Base-by-base conservation (phyloP, 257 asterid species). In the Solanum gracilifrons region DNA sequence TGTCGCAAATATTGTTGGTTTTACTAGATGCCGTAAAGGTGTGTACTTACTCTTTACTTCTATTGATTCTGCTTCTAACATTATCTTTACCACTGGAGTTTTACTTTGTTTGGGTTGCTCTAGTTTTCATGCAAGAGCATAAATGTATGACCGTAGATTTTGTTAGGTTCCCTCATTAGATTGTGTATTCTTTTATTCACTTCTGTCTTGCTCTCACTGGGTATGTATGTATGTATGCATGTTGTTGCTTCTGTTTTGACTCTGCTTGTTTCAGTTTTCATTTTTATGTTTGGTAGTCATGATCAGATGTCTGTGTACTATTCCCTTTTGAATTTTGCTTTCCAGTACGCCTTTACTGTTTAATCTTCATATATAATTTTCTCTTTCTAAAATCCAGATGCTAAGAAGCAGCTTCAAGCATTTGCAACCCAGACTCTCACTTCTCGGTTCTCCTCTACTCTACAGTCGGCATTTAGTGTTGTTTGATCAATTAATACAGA, bases 1-100 rank as follows among this genome's bases (percentile, higher is more conserved):
- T 89, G 80, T 94, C 86, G 99, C 99, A 87, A 97, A 97, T 91
- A 97, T 97, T 83, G 92, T 97, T 90, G 99, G 98, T 92, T 97
- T 97, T 92, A 97, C 99, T 39, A 95, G 92, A 91, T 97, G 99
- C 92, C 96, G 94, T 87, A 97, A 97, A 96, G 99, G 99, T 96
- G 87, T 64, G 92, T 87, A 76, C 69, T 48, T 82, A 48, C 41
- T 48, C 9, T 62, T 48, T 18, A 20, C 41, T 29, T 80, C 20
- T 80, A 31, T 43, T 8, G 37, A 82, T 46, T 48, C 41, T 48
- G 29, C 69, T 1, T 5, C 85, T 29, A 48, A 31, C 41, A 82
- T 3, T 5, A 29, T 82, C 29, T 48, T 39, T 62, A 75, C 32
- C 15, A 35, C 74, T 46, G 48, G 35, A 3, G 43, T 18, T 36